These are phyloP conservation scores for Starmerella floricola DNA, from an alignment of 805 yeast species.

Conservation along the genomic window DNA sequence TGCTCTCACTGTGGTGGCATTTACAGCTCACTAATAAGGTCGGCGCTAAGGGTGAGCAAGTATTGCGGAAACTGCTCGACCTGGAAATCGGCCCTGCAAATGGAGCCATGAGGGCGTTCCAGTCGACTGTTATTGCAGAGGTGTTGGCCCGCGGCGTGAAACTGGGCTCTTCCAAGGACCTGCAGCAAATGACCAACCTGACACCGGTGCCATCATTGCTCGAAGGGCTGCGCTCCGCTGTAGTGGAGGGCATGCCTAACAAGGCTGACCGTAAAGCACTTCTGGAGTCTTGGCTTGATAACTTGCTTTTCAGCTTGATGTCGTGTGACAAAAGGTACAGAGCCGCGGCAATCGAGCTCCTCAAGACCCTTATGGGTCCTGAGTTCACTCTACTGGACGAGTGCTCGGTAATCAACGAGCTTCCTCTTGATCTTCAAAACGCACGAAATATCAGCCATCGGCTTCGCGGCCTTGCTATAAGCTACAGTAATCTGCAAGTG, in stretches of 20 bases:
- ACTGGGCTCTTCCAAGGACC: background rate
- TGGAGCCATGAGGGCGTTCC: constrained; percentile 1
- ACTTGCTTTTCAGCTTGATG: constrained; percentile 1
- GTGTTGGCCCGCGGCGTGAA: background rate
- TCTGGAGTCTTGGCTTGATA: no score
- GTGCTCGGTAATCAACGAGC: constrained; percentile 51
- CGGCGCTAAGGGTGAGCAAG: no score
- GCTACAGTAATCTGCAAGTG: constrained; percentile 26
- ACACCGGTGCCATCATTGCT: background rate
- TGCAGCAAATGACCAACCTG: background rate
- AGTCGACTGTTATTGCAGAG: constrained; percentile 6
- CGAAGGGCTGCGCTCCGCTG: background rate
- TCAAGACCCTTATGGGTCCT: constrained; percentile 1
- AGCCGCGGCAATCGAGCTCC: constrained; percentile 12
- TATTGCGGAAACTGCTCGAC: no score
- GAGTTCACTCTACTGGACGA: constrained; percentile 30
- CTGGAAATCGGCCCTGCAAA: background rate
- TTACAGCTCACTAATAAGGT: no score
- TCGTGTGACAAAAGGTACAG: constrained; percentile 19
- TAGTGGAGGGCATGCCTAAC: no score
- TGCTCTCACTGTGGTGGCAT: constrained; percentile 6
- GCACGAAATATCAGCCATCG: constrained; percentile 67
- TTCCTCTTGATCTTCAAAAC: constrained; percentile 54
- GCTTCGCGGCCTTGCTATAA: constrained; percentile 45
- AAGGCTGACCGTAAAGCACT: no score